These are phyloP conservation scores for Gentiana dahurica DNA, from an alignment of 257 asterid species.

Conservation along the genomic window DNA sequence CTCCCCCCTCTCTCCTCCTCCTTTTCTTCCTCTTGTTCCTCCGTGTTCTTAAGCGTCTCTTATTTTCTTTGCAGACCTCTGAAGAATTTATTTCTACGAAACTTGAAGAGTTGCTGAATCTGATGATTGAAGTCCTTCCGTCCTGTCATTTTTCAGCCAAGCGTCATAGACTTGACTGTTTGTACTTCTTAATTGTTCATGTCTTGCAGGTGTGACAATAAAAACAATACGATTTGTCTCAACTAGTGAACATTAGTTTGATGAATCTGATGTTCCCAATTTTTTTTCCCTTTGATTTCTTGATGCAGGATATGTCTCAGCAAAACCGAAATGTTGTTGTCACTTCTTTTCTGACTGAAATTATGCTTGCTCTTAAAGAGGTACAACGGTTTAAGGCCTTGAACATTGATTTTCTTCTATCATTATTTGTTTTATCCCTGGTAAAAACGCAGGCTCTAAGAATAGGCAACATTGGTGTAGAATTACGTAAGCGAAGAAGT, in stretches of 20 bases:
- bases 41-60: conserved; percentile 4
- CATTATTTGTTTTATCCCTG: no score
- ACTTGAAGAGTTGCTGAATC: conserved; percentile 47
- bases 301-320: conserved; percentile 53
- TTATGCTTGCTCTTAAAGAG: conserved; percentile 86
- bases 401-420: no score
- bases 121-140: conserved; percentile 86
- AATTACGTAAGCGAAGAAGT: no score
- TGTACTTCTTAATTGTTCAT: conserved; percentile 66
- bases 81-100: conserved; percentile 53
- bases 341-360: conserved; percentile 75
- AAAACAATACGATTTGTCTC: conserved; percentile 6
- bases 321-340: conserved; percentile 42
- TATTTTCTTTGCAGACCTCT: conserved; percentile 35
- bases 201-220: conserved; percentile 49
- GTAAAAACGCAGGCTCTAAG: no score
- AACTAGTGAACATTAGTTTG: background rate
- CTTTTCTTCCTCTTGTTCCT: no score
- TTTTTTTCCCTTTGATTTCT: conserved; percentile 7
- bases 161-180: conserved; percentile 81
- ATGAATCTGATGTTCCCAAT: conserved; percentile 6
- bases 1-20: no score
- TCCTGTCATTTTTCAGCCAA: conserved; percentile 88
- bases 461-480: no score
- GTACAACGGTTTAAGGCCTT: conserved; percentile 18